A percentile compares a stretch with the other conserved stretches of the same genome.
Conservation (phyloP, 208 protist species). For the Leptomonas pyrrhocoris region DNA sequence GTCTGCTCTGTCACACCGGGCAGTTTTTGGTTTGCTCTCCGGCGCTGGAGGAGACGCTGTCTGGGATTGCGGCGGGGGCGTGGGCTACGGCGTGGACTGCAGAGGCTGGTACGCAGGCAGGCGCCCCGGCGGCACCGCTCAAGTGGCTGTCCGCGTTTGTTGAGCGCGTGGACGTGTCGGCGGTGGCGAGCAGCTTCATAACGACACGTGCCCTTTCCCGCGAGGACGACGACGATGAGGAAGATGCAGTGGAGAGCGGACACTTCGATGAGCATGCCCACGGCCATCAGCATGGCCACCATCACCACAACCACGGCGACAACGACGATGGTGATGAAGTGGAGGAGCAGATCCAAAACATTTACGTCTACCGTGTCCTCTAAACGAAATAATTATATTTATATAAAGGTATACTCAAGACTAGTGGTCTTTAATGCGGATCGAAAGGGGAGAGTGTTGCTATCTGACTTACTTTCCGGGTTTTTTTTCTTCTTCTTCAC, state of each 20-base stretch:
- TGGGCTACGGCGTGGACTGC: constrained; percentile 24
- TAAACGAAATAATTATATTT: too few species aligned
- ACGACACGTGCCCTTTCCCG: constrained; percentile 13
- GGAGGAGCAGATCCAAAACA: constrained; percentile 43
- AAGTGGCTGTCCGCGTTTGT: constrained; percentile 39
- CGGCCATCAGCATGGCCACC: neutral
- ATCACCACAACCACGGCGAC: neutral
- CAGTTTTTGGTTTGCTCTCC: constrained; percentile 74
- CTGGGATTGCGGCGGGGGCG: constrained; percentile 11
- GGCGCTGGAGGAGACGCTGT: constrained; percentile 54
- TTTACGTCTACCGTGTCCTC: constrained; percentile 57
- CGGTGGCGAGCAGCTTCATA: constrained; percentile 34
- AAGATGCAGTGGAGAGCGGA: too few species aligned
- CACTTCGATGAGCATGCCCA: neutral
- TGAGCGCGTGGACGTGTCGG: constrained; percentile 25
- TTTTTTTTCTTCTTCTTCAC: too few species aligned
- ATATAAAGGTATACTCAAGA: neutral
- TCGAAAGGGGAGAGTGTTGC: too few species aligned
- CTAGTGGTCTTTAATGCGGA: too few species aligned
- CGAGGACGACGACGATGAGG: neutral
- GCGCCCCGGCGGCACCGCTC: constrained; percentile 2
- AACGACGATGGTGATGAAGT: constrained; percentile 22
- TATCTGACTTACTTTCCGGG: too few species aligned
- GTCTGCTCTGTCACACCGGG: constrained; percentile 39
- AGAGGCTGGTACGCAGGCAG: neutral